Conservation (phyloP, 1,284 basidiomycete genomes). For the Ustilago hordei region DNA sequence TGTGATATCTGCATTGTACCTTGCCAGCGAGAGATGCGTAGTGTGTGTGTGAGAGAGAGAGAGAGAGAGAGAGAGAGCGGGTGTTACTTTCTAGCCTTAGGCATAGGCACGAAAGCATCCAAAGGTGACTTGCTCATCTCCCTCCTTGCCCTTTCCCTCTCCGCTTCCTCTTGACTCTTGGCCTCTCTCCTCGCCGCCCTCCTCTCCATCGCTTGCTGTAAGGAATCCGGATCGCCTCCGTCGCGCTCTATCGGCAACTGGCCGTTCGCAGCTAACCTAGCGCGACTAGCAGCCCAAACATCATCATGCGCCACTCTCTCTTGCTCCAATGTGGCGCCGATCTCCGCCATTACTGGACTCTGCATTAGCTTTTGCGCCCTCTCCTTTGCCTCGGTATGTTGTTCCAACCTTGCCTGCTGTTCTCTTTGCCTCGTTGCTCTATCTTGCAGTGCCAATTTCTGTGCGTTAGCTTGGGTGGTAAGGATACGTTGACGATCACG, state of each 20-base stretch:
- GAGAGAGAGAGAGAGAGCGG: not conserved
- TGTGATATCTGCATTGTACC: not conserved
- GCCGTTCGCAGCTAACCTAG: constrained; percentile 36
- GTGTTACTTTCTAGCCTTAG: constrained; percentile 17
- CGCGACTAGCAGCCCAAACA: constrained; percentile 47
- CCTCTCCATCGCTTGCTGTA: constrained; percentile 35
- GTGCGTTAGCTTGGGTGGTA: constrained; percentile 37
- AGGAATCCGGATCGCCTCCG: not conserved
- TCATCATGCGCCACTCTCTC: constrained; percentile 29
- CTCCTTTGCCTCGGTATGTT: constrained; percentile 21
- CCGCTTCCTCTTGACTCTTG: constrained; percentile 18
- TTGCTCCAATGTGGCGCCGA: constrained; percentile 4
- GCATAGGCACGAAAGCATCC: constrained; percentile 51
- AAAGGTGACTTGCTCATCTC: constrained; percentile 50
- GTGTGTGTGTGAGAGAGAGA: too few species aligned
- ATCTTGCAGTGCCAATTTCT: constrained; percentile 27
- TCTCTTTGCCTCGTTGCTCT: constrained; percentile 12
- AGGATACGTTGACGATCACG: constrained; percentile 29
- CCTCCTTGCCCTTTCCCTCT: constrained; percentile 28
- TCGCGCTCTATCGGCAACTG: constrained; percentile 12
- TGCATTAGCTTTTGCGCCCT: constrained; percentile 20
- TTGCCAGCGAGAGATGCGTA: too few species aligned
- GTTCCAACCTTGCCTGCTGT: constrained; percentile 19
- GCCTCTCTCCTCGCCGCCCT: constrained; percentile 32
- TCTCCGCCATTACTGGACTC: not conserved